phyloP scores from a whole-genome alignment of 208 protist species.

The Trypanosoma caninum region DNA sequence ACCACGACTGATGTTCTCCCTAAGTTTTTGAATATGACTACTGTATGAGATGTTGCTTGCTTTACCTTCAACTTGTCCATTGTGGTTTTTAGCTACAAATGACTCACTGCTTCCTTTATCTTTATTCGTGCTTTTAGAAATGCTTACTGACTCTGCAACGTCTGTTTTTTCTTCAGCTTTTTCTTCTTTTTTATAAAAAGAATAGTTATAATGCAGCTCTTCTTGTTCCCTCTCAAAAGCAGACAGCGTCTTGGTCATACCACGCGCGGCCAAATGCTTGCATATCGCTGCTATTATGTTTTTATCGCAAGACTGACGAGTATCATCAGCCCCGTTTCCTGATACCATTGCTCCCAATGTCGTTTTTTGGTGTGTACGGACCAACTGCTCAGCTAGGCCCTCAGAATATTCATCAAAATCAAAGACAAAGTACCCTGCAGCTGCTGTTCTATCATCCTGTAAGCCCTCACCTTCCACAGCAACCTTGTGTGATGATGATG shows the following conservation, averaged over 20 bases:
- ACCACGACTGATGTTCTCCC: conserved; percentile 19
- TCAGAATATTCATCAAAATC: conserved; percentile 28
- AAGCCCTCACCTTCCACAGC: too few relatives aligned
- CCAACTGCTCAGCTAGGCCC: conserved; percentile 17
- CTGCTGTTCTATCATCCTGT: conserved; percentile 2
- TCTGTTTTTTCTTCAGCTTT: conserved; percentile 5
- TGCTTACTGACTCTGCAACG: not conserved
- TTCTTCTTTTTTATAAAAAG: conserved; percentile 8
- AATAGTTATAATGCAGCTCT: conserved; percentile 16
- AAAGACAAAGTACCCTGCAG: conserved; percentile 27
- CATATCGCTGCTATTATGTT: conserved; percentile 41
- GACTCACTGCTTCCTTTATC: not conserved
- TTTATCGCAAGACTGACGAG: conserved; percentile 32
- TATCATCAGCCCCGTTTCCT: conserved; percentile 1
- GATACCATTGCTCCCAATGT: not conserved
- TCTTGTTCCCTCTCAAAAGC: conserved; percentile 42
- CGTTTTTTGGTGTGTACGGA: conserved; percentile 5
- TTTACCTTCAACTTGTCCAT: not conserved
- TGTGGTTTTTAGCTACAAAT: not conserved
- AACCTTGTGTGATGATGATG: not conserved
- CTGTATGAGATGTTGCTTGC: conserved; percentile 8
- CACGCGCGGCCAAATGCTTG: conserved; percentile 44
- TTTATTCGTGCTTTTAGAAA: not conserved
- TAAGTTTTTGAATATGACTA: conserved; percentile 16
- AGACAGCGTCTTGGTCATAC: conserved; percentile 35